A percentile compares a stretch with the other conserved stretches of the same genome.
Evolutionary conservation across 805 yeast species (phyloP).

Genomic region (Ogataea polymorpha): DNA sequence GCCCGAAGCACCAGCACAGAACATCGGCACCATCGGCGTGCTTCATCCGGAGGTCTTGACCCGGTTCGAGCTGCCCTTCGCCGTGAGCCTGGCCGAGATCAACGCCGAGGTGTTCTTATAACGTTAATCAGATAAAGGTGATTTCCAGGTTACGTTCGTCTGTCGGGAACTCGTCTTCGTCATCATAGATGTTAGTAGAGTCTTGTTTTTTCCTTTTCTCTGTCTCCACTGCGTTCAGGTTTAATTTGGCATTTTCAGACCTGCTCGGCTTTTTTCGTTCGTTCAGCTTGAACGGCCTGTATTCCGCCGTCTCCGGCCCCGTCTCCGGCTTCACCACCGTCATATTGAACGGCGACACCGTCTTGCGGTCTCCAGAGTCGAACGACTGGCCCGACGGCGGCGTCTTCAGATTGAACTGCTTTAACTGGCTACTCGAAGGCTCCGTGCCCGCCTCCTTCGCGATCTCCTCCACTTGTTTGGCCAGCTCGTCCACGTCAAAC

Average conservation of each 20-base stretch:
- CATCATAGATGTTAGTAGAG: conserved; percentile 23
- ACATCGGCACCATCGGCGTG: conserved; percentile 86
- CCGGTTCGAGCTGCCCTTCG: conserved; percentile 86
- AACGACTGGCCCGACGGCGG: conserved; percentile 2
- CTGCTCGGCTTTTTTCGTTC: background rate
- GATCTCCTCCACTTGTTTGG: conserved; percentile 42
- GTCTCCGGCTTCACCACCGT: conserved; percentile 15
- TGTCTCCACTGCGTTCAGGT: conserved; percentile 2
- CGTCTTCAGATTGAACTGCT: conserved; percentile 20
- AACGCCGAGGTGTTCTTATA: conserved; percentile 84
- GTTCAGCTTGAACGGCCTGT: conserved; percentile 13
- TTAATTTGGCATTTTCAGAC: background rate
- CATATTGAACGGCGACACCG: conserved; percentile 18
- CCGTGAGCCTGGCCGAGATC: conserved; percentile 88
- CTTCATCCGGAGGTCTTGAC: conserved; percentile 92
- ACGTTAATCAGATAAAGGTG: conserved; percentile 25
- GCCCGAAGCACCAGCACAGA: conserved; percentile 53
- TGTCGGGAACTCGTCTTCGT: conserved; percentile 34
- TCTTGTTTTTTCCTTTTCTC: background rate
- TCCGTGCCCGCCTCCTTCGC: conserved; percentile 33
- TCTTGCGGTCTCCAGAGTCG: conserved; percentile 1
- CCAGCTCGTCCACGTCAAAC: conserved; percentile 45
- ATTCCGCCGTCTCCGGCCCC: conserved; percentile 1
- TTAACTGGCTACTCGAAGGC: conserved; percentile 3
- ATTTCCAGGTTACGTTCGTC: conserved; percentile 31